A percentile compares a stretch with the other conserved stretches of the same genome.
phyloP scores from a whole-genome alignment of 2,329 filamentous ascomycete species.

The Colletotrichum acutatum region DNA sequence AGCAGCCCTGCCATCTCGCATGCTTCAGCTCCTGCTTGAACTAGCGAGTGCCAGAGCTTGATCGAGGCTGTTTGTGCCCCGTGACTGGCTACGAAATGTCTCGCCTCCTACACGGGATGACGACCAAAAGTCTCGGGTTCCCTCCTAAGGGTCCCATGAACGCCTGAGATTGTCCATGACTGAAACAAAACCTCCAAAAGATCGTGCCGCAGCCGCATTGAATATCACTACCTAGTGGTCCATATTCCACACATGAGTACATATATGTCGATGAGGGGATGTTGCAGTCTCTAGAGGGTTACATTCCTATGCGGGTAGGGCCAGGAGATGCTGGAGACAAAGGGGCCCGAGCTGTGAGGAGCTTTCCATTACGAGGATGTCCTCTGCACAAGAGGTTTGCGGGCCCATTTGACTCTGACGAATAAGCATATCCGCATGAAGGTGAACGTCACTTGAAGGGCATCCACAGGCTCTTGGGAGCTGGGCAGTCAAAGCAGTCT shows the following conservation, averaged over 20 bases:
- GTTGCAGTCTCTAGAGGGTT: background rate
- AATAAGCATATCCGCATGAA: constrained; percentile 24
- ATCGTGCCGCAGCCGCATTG: background rate
- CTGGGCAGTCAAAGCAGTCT: background rate
- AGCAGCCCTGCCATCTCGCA: constrained; percentile 1
- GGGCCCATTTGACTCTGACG: constrained; percentile 1
- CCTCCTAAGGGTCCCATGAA: background rate
- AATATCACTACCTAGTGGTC: no score
- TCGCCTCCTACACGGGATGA: constrained; percentile 11
- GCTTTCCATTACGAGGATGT: constrained; percentile 11
- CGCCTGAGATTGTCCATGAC: background rate
- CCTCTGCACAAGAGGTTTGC: background rate
- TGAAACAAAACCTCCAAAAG: background rate
- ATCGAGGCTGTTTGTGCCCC: background rate
- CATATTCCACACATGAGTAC: background rate
- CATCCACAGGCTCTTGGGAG: background rate
- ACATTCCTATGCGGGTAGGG: background rate
- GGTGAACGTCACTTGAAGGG: constrained; percentile 7
- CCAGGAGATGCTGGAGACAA: constrained; percentile 5
- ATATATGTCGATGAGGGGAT: background rate
- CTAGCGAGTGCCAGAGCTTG: background rate
- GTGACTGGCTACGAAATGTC: background rate
- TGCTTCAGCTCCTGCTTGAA: background rate
- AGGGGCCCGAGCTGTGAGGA: background rate
- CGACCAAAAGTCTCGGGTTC: constrained; percentile 12